phyloP scores from a whole-genome alignment of 2,329 filamentous ascomycete species.

The Venturia asperata region DNA sequence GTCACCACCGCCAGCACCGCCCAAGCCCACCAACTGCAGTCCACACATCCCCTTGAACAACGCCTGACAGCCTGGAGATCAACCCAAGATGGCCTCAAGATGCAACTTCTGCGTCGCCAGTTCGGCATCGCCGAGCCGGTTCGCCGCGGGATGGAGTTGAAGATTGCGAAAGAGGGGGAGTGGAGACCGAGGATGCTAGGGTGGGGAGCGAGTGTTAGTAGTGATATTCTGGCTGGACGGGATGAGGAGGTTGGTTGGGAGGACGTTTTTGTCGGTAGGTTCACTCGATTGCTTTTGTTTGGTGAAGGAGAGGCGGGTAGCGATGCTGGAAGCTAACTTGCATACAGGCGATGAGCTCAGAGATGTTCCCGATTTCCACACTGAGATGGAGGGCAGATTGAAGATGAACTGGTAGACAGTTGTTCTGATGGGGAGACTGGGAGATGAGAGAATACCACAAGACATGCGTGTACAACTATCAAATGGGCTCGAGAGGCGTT shows the following conservation, averaged over 20 bases:
- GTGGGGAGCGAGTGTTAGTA: constrained; percentile 67
- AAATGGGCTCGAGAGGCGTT: not conserved
- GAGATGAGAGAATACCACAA: constrained; percentile 1
- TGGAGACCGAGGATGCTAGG: constrained; percentile 69
- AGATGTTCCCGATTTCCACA: constrained; percentile 66
- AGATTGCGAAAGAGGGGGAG: constrained; percentile 72
- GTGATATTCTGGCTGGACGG: constrained; percentile 76
- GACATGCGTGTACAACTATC: constrained; percentile 11
- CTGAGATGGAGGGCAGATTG: constrained; percentile 89
- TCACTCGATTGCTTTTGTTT: constrained; percentile 26
- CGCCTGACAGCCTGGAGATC: constrained; percentile 85
- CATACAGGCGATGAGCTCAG: constrained; percentile 59
- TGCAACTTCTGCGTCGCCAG: constrained; percentile 77
- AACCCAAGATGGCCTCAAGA: constrained; percentile 80
- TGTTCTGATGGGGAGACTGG: not conserved
- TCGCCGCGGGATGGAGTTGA: constrained; percentile 87
- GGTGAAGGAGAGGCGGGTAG: not conserved
- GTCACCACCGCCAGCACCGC: constrained; percentile 37
- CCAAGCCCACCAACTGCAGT: constrained; percentile 44
- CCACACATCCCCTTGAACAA: constrained; percentile 81
- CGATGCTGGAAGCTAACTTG: constrained; percentile 1
- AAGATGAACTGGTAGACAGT: constrained; percentile 57
- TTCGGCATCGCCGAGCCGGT: constrained; percentile 93
- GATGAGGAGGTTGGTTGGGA: constrained; percentile 83
- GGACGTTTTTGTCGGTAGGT: constrained; percentile 70